Conservation (phyloP, 1,284 basidiomycete genomes). For the Moesziomyces aphidis region DNA sequence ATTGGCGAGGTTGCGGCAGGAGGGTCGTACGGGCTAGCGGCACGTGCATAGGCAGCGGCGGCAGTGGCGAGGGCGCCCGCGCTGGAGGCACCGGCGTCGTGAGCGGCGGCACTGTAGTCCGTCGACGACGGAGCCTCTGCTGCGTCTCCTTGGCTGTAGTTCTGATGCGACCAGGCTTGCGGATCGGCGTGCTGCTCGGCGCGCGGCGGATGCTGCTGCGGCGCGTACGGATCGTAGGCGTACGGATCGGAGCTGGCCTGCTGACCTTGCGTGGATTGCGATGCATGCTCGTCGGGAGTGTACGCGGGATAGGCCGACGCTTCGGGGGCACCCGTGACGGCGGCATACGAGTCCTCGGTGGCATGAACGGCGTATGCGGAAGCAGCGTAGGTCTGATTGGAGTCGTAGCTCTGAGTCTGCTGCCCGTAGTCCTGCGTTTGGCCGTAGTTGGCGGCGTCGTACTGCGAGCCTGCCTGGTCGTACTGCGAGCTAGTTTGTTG, state of each 20-base stretch:
- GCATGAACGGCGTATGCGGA: conserved; percentile 2
- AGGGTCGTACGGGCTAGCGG: conserved; percentile 37
- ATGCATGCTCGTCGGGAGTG: conserved; percentile 7
- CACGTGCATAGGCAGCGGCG: conserved; percentile 9
- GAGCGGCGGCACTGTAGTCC: not conserved
- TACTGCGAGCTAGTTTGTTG: conserved; percentile 5
- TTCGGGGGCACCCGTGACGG: not conserved
- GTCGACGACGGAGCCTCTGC: not conserved
- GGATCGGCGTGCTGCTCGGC: not conserved
- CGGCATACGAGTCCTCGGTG: conserved; percentile 10
- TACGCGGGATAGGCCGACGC: conserved; percentile 10
- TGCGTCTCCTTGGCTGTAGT: conserved; percentile 8
- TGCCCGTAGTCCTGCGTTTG: conserved; percentile 8
- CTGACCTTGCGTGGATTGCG: conserved; percentile 1
- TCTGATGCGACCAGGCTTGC: conserved; percentile 14
- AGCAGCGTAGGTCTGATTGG: conserved; percentile 16
- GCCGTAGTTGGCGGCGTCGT: conserved; percentile 8
- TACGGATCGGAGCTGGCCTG: conserved; percentile 3
- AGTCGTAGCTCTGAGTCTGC: conserved; percentile 7
- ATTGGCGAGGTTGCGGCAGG: conserved; percentile 10
- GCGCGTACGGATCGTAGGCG: conserved; percentile 11
- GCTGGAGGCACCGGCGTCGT: conserved; percentile 4
- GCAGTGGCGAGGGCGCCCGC: not conserved
- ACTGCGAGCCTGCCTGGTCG: not conserved
- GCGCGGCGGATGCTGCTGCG: conserved; percentile 6